These are phyloP conservation scores for Dendrobium officinale DNA, from an alignment of 106 monocot genomes.

Conservation along the genomic window DNA sequence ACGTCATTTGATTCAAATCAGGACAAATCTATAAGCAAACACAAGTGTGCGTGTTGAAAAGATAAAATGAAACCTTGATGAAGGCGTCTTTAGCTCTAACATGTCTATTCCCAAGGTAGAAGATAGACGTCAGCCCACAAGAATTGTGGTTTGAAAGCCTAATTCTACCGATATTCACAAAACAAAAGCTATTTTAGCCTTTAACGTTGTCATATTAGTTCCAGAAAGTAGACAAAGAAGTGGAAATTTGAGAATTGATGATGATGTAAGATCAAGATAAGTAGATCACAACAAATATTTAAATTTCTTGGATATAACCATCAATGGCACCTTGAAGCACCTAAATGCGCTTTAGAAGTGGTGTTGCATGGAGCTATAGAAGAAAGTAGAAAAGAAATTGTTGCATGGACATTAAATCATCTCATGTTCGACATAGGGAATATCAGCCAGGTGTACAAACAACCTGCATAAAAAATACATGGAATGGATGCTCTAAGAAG, in stretches of 20 bases:
- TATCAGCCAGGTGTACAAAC: conserved; percentile 91
- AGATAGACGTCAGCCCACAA: conserved; percentile 57
- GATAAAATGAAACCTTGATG: neutral
- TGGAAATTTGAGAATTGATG: conserved; percentile 11
- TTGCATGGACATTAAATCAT: conserved; percentile 88
- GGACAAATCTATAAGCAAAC: conserved; percentile 6
- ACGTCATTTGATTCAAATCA: neutral
- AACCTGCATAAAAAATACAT: conserved; percentile 89
- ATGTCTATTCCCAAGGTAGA: conserved; percentile 19
- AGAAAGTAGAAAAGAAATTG: conserved; percentile 82
- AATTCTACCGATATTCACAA: conserved; percentile 31
- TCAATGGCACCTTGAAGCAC: too few species aligned
- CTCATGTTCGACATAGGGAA: conserved; percentile 88
- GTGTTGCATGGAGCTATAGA: too few species aligned
- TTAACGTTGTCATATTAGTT: conserved; percentile 6
- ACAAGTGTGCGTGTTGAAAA: neutral
- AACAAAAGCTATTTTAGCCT: conserved; percentile 4
- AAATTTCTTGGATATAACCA: too few species aligned
- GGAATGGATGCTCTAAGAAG: conserved; percentile 83
- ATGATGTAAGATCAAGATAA: conserved; percentile 27
- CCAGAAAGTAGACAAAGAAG: neutral
- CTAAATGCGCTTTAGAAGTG: too few species aligned
- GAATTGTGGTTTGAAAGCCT: conserved; percentile 88
- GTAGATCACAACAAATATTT: neutral
- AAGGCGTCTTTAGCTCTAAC: conserved; percentile 9